Base-by-base conservation (phyloP, 108 stramenopile genomes). In the Thalassiosira profunda region DNA sequence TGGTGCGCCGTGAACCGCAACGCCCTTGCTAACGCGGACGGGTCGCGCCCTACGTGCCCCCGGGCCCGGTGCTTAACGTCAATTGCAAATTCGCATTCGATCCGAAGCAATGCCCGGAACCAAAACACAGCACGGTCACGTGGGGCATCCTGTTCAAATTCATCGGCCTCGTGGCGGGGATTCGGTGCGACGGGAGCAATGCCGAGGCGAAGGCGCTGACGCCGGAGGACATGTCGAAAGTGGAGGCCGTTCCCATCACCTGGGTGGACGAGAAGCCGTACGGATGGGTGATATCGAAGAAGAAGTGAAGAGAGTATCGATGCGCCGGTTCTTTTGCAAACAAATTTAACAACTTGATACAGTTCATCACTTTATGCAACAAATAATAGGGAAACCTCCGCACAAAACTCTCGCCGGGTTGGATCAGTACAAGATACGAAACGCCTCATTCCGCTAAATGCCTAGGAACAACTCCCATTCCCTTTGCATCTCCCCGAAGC, bases 1-100 rank as follows among this genome's bases (percentile, higher is more conserved):
- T 72, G 71, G 71, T 65, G 63, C 47, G 63, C 71, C 28, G 64
- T 33, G 43, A 72, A 72, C 36, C 71, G 71, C 15, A 72, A 72
- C 41, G 53, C 64, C 1, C 18, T 72, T 26, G 45, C 52, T 1
- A 37, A 55, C 4, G n/a, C 1, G 1, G 71, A 72, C 26, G 71
- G 64, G 31, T 30, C 28, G n/a, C n/a, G 47, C 31, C 63, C 3
- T 72, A 25, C 31, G 55, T n/a, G n/a, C 58, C 40, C 0, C 18
- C 23, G 5, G 29, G 38, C n/a, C 17, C 15, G 8, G 64, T 72
- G 10, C 28, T 58, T 38, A 67, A 67, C 31, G 17, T 67, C 24
- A 54, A 58, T 28, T 67, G 57, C 38, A 67, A 67, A 41, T 2
- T 7, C 45, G 71, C 71, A 17, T 72, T 72, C 45, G 71, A 72